Evolutionary conservation across 164 flowering plant species (phyloP).

Genomic region (Taxillus chinensis): DNA sequence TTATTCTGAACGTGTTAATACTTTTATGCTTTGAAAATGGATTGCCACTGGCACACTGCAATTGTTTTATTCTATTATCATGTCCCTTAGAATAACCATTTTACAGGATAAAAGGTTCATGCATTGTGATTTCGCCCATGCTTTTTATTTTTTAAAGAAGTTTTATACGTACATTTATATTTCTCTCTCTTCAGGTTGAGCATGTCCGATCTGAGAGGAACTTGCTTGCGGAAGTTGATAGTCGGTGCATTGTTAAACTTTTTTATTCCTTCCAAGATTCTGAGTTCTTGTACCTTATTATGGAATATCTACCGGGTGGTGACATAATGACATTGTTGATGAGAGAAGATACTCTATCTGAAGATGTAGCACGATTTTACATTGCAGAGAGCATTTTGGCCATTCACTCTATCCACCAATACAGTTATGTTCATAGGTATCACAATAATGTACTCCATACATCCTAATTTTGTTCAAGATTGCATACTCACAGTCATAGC

Average conservation of each 20-base stretch:
- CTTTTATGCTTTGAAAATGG: too few relatives aligned
- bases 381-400: slow-evolving; percentile 86
- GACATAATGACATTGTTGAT: slow-evolving; percentile 85
- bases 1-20: too few relatives aligned
- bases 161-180: not conserved
- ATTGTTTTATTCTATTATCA: too few relatives aligned
- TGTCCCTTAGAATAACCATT: too few relatives aligned
- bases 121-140: too few relatives aligned
- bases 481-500: not conserved
- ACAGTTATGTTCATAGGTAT: slow-evolving; percentile 82
- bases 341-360: slow-evolving; percentile 79
- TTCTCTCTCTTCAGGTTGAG: slow-evolving; percentile 51
- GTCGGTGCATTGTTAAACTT: slow-evolving; percentile 79
- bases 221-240: slow-evolving; percentile 87
- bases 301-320: slow-evolving; percentile 98
- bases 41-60: too few relatives aligned
- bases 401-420: slow-evolving; percentile 78
- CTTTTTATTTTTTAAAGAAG: too few relatives aligned
- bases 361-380: slow-evolving; percentile 80
- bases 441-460: not conserved
- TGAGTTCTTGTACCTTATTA: slow-evolving; percentile 78
- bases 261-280: slow-evolving; percentile 89
- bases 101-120: too few relatives aligned
- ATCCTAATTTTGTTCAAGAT: not conserved
- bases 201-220: slow-evolving; percentile 90